Conservation (phyloP, 257 asterid species). For the Cordia subcordata region DNA sequence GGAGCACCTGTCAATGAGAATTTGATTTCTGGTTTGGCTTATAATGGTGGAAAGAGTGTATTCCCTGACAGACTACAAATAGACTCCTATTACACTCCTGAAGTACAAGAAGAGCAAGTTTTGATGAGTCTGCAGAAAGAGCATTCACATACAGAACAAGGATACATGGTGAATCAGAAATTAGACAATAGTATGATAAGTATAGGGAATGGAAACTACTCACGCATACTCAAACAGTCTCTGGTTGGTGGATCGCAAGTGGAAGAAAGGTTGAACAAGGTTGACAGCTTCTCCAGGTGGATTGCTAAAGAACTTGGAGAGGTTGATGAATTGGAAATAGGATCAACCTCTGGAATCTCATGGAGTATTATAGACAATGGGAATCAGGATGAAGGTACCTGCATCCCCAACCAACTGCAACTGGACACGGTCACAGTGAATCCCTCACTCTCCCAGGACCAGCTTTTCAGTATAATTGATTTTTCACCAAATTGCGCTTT, state of each 20-base stretch:
- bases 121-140: slow-evolving; percentile 37
- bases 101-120: slow-evolving; percentile 39
- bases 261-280: slow-evolving; percentile 83
- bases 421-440: slow-evolving; percentile 51
- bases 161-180: slow-evolving; percentile 28
- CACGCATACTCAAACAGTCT: slow-evolving; percentile 48
- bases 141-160: slow-evolving; percentile 33
- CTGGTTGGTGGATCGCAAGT: slow-evolving; percentile 48
- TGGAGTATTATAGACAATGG: slow-evolving; percentile 68
- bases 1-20: slow-evolving; percentile 25
- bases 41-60: slow-evolving; percentile 27
- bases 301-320: slow-evolving; percentile 78
- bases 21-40: slow-evolving; percentile 18
- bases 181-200: slow-evolving; percentile 36
- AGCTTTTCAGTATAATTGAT: slow-evolving; percentile 74
- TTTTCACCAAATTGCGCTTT: slow-evolving; percentile 73
- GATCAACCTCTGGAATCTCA: slow-evolving; percentile 48
- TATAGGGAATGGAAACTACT: slow-evolving; percentile 38
- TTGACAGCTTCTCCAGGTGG: slow-evolving; percentile 96
- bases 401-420: slow-evolving; percentile 61
- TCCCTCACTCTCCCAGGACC: slow-evolving; percentile 78
- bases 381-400: slow-evolving; percentile 54
- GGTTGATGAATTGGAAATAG: slow-evolving; percentile 56
- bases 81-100: slow-evolving; percentile 34
- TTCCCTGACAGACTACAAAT: slow-evolving; percentile 35